These are phyloP conservation scores for Apiotrichum siamense DNA, from an alignment of 1,284 basidiomycete species.

Conservation along the genomic window DNA sequence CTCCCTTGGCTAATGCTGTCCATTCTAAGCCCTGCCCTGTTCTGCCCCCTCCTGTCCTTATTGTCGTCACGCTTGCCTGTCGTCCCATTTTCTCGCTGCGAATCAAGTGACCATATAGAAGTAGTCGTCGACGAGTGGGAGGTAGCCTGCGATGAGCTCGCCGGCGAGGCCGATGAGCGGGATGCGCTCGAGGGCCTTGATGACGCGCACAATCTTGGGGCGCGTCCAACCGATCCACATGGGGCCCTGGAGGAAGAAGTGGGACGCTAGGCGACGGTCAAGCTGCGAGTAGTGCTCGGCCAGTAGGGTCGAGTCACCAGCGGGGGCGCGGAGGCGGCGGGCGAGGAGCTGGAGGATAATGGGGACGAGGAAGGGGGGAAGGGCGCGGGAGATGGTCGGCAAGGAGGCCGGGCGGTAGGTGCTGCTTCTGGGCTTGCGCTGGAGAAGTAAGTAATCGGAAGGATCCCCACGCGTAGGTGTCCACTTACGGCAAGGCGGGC, in stretches of 20 bases:
- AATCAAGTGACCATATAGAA: conserved; percentile 52
- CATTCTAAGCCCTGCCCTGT: background rate
- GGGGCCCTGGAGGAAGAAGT: conserved; percentile 75
- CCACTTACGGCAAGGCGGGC: conserved; percentile 24
- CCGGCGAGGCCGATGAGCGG: conserved; percentile 71
- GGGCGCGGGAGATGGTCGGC: conserved; percentile 32
- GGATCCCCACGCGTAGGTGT: background rate
- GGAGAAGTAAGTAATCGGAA: background rate
- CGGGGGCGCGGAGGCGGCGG: conserved; percentile 26
- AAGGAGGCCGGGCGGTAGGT: conserved; percentile 26
- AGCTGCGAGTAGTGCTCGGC: conserved; percentile 66
- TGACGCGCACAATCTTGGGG: conserved; percentile 66
- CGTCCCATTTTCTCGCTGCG: background rate
- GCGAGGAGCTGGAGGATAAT: conserved; percentile 33
- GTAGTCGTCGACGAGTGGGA: conserved; percentile 89
- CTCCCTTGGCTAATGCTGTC: no score
- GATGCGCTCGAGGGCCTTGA: conserved; percentile 54
- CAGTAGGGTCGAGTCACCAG: conserved; percentile 23
- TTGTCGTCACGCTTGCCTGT: no score
- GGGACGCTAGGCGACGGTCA: conserved; percentile 71
- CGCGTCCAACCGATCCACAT: conserved; percentile 82
- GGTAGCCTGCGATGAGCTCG: conserved; percentile 77
- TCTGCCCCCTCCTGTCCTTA: background rate
- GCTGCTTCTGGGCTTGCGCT: conserved; percentile 3
- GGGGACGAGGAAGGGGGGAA: conserved; percentile 35